Conservation (phyloP, 805 yeast genomes). For the Saccharomycopsis selenospora region DNA sequence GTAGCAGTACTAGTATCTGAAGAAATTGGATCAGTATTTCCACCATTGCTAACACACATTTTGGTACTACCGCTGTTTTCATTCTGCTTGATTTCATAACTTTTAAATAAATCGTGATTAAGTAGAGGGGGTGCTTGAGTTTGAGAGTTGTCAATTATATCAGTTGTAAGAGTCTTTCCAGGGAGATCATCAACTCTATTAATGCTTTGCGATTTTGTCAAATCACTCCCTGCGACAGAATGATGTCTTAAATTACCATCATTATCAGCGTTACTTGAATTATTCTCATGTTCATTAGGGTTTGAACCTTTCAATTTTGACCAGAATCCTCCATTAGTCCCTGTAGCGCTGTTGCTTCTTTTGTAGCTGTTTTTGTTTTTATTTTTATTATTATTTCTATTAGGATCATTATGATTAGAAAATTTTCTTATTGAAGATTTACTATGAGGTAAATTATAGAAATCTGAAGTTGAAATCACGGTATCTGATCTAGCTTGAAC, state of each 20-base stretch:
- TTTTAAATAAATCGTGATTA: background rate
- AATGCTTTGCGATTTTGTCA: no score
- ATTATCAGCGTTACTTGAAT: no score
- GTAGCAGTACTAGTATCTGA: background rate
- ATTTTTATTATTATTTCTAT: no score
- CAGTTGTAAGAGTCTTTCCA: no score
- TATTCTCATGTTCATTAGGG: background rate
- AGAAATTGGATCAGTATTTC: constrained; percentile 3
- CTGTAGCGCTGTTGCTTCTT: background rate
- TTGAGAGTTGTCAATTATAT: no score
- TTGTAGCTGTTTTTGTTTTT: background rate
- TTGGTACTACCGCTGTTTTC: background rate
- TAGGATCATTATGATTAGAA: no score
- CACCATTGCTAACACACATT: background rate
- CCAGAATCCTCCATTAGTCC: background rate
- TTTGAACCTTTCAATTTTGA: background rate
- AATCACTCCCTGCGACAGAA: no score
- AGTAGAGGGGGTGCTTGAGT: no score
- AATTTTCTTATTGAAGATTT: background rate
- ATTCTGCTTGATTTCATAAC: constrained; percentile 1
- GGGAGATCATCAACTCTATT: no score
- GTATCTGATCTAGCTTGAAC: constrained; percentile 6
- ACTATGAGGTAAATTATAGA: constrained; percentile 11
- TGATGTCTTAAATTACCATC: no score
- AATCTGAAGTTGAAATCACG: constrained; percentile 8